Base-by-base conservation (phyloP, 2,329 filamentous ascomycete species). In the Penicillium sp. region DNA sequence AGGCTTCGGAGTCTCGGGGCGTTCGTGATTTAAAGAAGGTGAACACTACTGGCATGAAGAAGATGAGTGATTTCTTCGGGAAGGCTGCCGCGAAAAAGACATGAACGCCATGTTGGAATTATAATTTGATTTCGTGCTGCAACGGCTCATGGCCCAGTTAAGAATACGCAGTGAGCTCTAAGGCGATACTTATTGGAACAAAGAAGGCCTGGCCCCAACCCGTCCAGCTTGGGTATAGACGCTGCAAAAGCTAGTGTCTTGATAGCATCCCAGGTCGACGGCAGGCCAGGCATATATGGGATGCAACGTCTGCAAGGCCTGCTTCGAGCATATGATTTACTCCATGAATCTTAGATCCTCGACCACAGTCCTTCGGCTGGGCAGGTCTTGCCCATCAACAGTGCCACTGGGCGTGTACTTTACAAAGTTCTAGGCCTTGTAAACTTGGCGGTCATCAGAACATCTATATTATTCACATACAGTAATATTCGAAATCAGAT, bases 11-110 rank as follows among this genome's bases (percentile, higher is more conserved):
- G 76, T 95, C 90, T 60, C 82, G 87, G 27, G 93, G 86, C 0
- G 86, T 97, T 1, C 88, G 87, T 71, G 84, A 93, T 48, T 73
- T 99, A 68, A 90, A 90, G 73, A 99, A 98, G 78, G 93, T 93
- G 48, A 90, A 98, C 76, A 93, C 89, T 0, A 85, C 78, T 22
- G 95, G 95, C 1, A 99, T 99, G 95, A 95, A 90, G 83, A 99
- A 98, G 80, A 84, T 99, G 84, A 96, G 90, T 71, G 85, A 88
- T 60, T 99, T 99, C 77, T 99, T 99, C 74, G 86, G 86, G 58
- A 96, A 93, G 77, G 70, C 73, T 27, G 65, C 72, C 27, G 45
- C 65, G 11, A 71, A 72, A 58, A 74, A 74, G 52, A 56, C 70
- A 35, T 74, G 66, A 68, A 47, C 14, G 11, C 27, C 22, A 35